A percentile compares a stretch with the other conserved stretches of the same genome.
Evolutionary conservation across 2,329 filamentous ascomycete genomes (phyloP).

Genomic region (Madurella mycetomatis): DNA sequence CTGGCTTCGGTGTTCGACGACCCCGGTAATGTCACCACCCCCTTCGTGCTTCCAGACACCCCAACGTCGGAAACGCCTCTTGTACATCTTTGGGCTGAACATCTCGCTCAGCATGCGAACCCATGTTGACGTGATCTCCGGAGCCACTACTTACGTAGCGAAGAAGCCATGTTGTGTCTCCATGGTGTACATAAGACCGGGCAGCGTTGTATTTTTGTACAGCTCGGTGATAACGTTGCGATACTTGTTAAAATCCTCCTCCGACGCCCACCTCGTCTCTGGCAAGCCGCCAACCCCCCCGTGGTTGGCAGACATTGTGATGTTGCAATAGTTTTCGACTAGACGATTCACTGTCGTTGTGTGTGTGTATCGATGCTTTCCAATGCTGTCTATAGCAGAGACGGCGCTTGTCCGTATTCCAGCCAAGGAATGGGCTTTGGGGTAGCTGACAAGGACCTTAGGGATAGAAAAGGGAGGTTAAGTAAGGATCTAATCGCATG

Average conservation of each 20-base stretch:
- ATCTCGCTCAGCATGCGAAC: background rate
- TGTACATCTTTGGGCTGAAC: slow-evolving; percentile 11
- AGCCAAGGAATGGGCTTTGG: too few relatives aligned
- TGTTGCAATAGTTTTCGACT: too few relatives aligned
- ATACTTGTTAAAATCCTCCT: slow-evolving; percentile 11
- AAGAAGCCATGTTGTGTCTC: slow-evolving; percentile 10
- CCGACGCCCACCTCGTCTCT: slow-evolving; percentile 5
- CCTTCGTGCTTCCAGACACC: too few relatives aligned
- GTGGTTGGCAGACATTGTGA: background rate
- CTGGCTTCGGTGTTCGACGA: too few relatives aligned
- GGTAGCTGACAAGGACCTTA: too few relatives aligned
- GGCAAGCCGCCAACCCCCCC: background rate
- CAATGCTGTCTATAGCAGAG: too few relatives aligned
- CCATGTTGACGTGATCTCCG: background rate
- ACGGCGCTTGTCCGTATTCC: too few relatives aligned
- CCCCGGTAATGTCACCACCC: too few relatives aligned
- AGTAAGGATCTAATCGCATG: too few relatives aligned
- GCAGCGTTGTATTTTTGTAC: slow-evolving; percentile 11
- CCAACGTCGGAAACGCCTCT: background rate
- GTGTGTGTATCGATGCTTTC: too few relatives aligned
- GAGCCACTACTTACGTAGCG: slow-evolving; percentile 8
- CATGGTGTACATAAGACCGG: slow-evolving; percentile 14
- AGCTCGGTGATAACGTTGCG: slow-evolving; percentile 11
- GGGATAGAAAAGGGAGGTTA: too few relatives aligned
- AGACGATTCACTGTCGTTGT: too few relatives aligned